Evolutionary conservation across 768 basidiomycete genomes (phyloP), one percentile per base, ranked within the genome.

Genomic region (Gymnopilus junonius): DNA sequence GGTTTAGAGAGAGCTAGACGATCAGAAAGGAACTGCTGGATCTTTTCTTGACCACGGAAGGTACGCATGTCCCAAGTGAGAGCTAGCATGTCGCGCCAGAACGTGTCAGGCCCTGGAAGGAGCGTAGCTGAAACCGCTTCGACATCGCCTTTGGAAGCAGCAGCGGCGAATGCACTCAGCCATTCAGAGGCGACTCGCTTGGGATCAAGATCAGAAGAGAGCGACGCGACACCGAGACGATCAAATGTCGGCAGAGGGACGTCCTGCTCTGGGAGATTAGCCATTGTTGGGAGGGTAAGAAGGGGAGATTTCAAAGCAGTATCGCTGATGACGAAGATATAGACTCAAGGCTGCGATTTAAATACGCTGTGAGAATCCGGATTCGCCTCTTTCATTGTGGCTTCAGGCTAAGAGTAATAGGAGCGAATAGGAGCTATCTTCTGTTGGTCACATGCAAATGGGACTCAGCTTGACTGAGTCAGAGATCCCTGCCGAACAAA

Each of bases 1-100:
- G 70, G 59, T 43, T 69, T 58, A 5, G 63, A 56, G 1, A 60
- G 51, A 8, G 70, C 63, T 29, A 83, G 74, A n/a, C 78, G 76
- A 14, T 77, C 78, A 0, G 54, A 59, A 29, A 83, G 71, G 63
- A 82, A 74, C 12, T 62, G 55, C 8, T 32, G 72, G 61, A 85
- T 80, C 35, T 74, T 68, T 29, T 73, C 34, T 31, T 65, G 64
- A 1, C 79, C 75, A 2, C 74, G 71, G 65, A 85, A 77, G 0
- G 84, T 80, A 7, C 82, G 78, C 61, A 87, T 76, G 65, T 82
- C 75, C 79, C 81, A 84, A 3, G 86, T 86, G 50, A 85, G 73
- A 0, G 82, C 76, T 14, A 85, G 67, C 63, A 82, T 76, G 68
- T 87, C 86, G 48, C 81, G 78, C 84, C 84, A 85, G 61, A 79